Evolutionary conservation across 371 early-diverging fungal species (phyloP), one percentile per base, ranked within the genome.

Genomic region (Lichtheimia ramosa): DNA sequence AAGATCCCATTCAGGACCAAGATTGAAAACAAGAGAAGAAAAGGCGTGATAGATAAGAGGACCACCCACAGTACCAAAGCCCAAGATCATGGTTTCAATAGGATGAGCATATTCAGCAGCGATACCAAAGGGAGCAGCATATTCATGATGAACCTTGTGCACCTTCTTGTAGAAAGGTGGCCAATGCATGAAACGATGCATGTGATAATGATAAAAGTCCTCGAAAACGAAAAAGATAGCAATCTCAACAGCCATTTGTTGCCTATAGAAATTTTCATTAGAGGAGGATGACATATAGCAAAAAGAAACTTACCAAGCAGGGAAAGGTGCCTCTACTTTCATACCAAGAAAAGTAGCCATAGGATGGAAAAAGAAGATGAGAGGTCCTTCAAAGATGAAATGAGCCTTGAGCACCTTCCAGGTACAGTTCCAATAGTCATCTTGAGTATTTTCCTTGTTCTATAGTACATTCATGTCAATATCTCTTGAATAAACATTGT

Each of bases 71-170:
- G 89, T 90, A 16, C 90, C 90, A 59, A 89, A 79, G 7, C 91
- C 91, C 52, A 93, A 78, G 46, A 92, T 83, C 18, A 88, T 56
- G 6, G 89, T 89, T 63, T 93, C 94, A 39, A 89, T 61, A 23
- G 94, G 93, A 61, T 92, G 93, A 34, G 93, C 92, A 62, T 93
- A 93, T 72, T 93, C 94, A 25, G 92, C 92, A 41, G 90, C 77
- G 56, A 93, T 77, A 42, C 95, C 97, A 51, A 95, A 92, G 41
- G 97, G 95, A 13, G 95, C 91, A 48, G 90, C 79, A 77, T 88
- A 96, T 68, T 94, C 92, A 81, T 96, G 97, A 75, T 96, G 96
- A 16, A 89, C 71, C 76, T 96, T 96, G 85, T 96, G 97, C 54
- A 96, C 87, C 63, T 83, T 70, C 61, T 91, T 92, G 82, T 96